Percentiles rank a stretch among this genome's conserved stretches.
Conservation (phyloP, 345 rosid genomes). For the Odontarrhena argentea region DNA sequence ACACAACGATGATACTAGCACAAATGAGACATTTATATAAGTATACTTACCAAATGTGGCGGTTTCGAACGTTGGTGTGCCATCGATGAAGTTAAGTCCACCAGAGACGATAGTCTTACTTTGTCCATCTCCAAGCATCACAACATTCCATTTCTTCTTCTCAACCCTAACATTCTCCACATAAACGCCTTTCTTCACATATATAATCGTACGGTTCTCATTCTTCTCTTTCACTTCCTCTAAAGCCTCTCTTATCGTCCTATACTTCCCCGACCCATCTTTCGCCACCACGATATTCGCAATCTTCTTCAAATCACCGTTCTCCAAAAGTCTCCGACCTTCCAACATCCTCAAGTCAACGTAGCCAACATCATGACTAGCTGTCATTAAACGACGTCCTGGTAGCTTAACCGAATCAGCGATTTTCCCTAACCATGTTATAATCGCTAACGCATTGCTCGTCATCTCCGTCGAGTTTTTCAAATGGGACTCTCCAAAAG, state of each 20-base stretch:
- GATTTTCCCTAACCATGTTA: constrained; percentile 61
- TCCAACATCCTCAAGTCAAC: constrained; percentile 19
- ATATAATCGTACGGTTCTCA: constrained; percentile 55
- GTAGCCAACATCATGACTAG: neutral
- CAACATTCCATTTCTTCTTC: constrained; percentile 72
- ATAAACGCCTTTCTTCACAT: constrained; percentile 76
- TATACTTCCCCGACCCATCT: constrained; percentile 70
- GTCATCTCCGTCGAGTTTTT: constrained; percentile 54
- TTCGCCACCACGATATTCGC: constrained; percentile 67
- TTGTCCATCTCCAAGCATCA: constrained; percentile 80
- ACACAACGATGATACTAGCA: too few species aligned
- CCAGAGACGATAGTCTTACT: constrained; percentile 58
- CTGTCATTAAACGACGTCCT: constrained; percentile 28
- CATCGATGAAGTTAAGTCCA: constrained; percentile 62
- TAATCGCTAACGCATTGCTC: constrained; percentile 73
- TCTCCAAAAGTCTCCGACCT: constrained; percentile 45
- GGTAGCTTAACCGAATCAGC: constrained; percentile 43
- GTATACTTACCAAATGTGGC: constrained; percentile 59
- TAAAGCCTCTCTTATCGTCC: constrained; percentile 61
- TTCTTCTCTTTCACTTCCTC: constrained; percentile 57
- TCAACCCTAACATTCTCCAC: constrained; percentile 64
- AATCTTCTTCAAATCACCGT: constrained; percentile 48
- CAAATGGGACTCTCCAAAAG: constrained; percentile 35
- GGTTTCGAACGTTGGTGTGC: constrained; percentile 71
- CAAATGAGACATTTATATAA: neutral